Conservation (phyloP, 371 early-diverging fungal genomes). For the Lichtheimia ramosa region DNA sequence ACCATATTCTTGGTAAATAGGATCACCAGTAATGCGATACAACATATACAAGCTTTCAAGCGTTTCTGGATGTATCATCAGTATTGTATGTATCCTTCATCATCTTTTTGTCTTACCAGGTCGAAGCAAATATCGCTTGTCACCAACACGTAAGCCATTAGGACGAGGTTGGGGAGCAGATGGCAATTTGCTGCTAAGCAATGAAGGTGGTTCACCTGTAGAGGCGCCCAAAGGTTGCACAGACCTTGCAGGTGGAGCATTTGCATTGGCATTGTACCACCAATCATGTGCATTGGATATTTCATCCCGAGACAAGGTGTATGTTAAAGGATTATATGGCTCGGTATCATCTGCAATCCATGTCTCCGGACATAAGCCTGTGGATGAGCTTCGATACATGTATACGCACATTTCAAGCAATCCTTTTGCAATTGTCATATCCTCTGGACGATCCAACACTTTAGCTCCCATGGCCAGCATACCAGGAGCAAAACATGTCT, state of each 20-base stretch:
- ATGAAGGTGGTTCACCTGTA: too few species aligned
- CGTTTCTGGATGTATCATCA: conserved; percentile 51
- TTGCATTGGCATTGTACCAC: conserved; percentile 25
- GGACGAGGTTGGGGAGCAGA: conserved; percentile 6
- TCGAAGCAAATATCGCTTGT: conserved; percentile 18
- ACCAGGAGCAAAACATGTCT: conserved; percentile 73
- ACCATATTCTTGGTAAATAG: conserved; percentile 72
- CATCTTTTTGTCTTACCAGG: conserved; percentile 28
- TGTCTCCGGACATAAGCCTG: conserved; percentile 62
- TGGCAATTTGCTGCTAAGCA: not conserved
- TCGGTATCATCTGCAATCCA: conserved; percentile 28
- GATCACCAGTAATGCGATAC: conserved; percentile 75
- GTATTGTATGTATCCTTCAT: not conserved
- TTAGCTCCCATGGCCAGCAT: conserved; percentile 68
- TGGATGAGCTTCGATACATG: conserved; percentile 52
- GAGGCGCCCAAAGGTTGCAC: not conserved
- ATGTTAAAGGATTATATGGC: conserved; percentile 35
- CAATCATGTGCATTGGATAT: conserved; percentile 21
- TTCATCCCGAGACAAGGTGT: conserved; percentile 20
- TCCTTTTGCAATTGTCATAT: conserved; percentile 44
- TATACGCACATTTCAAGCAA: conserved; percentile 61
- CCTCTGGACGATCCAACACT: conserved; percentile 47
- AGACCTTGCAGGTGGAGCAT: too few species aligned
- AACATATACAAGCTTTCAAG: conserved; percentile 76
- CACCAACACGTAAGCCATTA: conserved; percentile 7